Percentiles rank a stretch among this genome's conserved stretches.
Evolutionary conservation across 1,284 basidiomycete species (phyloP).

Genomic region (Cystobasidiaceae sp.): DNA sequence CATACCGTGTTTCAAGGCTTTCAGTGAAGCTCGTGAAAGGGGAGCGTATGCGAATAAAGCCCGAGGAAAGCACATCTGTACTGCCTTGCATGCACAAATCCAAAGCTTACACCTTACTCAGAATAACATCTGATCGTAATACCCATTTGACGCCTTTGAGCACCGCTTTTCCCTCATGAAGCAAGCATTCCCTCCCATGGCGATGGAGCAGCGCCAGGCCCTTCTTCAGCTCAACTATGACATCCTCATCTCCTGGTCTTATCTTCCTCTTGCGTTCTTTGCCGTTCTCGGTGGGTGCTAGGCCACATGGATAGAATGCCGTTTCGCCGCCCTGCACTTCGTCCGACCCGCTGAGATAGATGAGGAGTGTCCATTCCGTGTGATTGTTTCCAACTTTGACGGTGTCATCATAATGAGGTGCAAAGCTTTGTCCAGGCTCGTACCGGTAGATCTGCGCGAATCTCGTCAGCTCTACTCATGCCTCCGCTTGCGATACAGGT

Average conservation of each 20-base stretch:
- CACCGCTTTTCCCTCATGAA: slow-evolving; percentile 70
- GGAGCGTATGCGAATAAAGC: no score
- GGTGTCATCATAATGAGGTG: slow-evolving; percentile 69
- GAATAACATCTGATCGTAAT: slow-evolving; percentile 69
- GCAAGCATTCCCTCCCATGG: slow-evolving; percentile 66
- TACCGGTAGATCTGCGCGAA: slow-evolving; percentile 66
- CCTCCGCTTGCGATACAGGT: no score
- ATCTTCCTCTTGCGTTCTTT: slow-evolving; percentile 48
- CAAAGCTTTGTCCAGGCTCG: slow-evolving; percentile 60
- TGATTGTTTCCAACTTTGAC: slow-evolving; percentile 50
- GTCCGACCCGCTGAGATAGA: slow-evolving; percentile 67
- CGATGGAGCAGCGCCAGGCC: slow-evolving; percentile 69
- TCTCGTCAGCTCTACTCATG: no score
- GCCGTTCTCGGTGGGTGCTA: slow-evolving; percentile 48
- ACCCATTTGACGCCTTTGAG: slow-evolving; percentile 67
- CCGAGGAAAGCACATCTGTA: no score
- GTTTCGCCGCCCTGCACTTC: slow-evolving; percentile 74
- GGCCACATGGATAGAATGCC: slow-evolving; percentile 59
- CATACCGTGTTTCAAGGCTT: no score
- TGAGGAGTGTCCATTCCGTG: slow-evolving; percentile 72
- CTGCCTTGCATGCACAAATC: no score
- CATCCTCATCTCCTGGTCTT: slow-evolving; percentile 48
- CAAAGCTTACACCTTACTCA: slow-evolving; percentile 44
- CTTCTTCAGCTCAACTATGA: slow-evolving; percentile 58
- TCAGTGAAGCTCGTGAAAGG: no score